These are phyloP conservation scores for Neophaeococcomyces aloes DNA, from an alignment of 2,329 filamentous ascomycete genomes.

Conservation along the genomic window DNA sequence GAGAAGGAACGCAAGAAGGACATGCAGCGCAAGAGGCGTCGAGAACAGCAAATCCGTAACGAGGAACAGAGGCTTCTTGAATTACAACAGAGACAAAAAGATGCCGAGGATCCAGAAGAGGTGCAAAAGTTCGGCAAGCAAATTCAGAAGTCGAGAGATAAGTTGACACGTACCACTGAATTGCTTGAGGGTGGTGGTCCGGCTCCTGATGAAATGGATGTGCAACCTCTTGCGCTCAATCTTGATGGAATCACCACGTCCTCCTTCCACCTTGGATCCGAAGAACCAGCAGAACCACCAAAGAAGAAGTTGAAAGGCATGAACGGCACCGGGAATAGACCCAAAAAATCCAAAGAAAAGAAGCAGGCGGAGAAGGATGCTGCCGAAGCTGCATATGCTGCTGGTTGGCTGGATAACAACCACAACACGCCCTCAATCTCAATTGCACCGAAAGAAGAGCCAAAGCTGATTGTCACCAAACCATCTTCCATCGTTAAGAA, in stretches of 20 bases:
- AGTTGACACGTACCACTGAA: constrained; percentile 79
- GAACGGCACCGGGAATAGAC: constrained; percentile 46
- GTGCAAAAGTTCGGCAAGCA: constrained; percentile 70
- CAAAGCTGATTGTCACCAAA: constrained; percentile 35
- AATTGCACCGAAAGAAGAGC: constrained; percentile 50
- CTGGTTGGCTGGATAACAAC: constrained; percentile 37
- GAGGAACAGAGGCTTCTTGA: constrained; percentile 74
- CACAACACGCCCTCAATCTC: constrained; percentile 26
- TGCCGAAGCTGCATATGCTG: constrained; percentile 78
- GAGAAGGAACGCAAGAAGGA: constrained; percentile 99
- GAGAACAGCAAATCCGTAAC: constrained; percentile 87
- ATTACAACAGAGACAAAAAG: constrained; percentile 65
- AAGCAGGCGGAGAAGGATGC: constrained; percentile 61
- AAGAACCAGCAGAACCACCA: constrained; percentile 37
- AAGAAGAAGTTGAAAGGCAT: constrained; percentile 46
- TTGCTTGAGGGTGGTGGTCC: constrained; percentile 71
- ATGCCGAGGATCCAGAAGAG: constrained; percentile 72
- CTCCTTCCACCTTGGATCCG: constrained; percentile 63
- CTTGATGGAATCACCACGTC: constrained; percentile 77
- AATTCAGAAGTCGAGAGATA: constrained; percentile 82
- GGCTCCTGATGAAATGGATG: constrained; percentile 59
- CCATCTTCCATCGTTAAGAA: constrained; percentile 32
- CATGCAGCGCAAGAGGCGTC: constrained; percentile 92
- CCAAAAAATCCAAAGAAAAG: constrained; percentile 76
- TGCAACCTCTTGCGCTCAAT: constrained; percentile 64